Evolutionary conservation across 495 filamentous ascomycete genomes (phyloP).

Genomic region (Bathelium albidoporum): DNA sequence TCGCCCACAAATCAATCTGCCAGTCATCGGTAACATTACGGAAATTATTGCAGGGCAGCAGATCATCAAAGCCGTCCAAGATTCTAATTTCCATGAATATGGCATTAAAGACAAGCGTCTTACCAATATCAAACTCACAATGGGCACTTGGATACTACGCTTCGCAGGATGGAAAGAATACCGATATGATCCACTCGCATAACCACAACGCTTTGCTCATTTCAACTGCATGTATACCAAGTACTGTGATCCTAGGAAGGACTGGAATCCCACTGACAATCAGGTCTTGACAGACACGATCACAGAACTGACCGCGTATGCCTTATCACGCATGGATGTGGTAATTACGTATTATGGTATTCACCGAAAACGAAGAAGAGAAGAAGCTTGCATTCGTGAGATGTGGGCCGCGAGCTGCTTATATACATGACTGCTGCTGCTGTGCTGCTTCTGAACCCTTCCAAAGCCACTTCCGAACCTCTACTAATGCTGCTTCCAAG

Average conservation of each 20-base stretch:
- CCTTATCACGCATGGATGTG: background rate
- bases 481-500: no score
- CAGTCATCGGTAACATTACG: background rate
- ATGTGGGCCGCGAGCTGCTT: no score
- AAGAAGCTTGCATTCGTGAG: no score
- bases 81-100: background rate
- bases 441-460: no score
- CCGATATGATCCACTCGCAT: background rate
- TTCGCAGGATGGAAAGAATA: background rate
- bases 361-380: no score
- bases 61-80: background rate
- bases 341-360: no score
- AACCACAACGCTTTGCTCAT: background rate
- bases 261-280: background rate
- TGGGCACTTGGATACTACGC: background rate
- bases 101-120: background rate
- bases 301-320: background rate
- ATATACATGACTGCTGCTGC: no score
- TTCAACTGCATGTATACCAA: background rate
- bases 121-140: background rate
- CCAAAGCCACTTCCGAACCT: no score
- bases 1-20: background rate
- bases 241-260: background rate
- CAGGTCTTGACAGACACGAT: no score
- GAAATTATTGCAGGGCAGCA: background rate